These are phyloP conservation scores for Rhizopus delemar DNA, from an alignment of 371 early-diverging fungal genomes.

Conservation along the genomic window DNA sequence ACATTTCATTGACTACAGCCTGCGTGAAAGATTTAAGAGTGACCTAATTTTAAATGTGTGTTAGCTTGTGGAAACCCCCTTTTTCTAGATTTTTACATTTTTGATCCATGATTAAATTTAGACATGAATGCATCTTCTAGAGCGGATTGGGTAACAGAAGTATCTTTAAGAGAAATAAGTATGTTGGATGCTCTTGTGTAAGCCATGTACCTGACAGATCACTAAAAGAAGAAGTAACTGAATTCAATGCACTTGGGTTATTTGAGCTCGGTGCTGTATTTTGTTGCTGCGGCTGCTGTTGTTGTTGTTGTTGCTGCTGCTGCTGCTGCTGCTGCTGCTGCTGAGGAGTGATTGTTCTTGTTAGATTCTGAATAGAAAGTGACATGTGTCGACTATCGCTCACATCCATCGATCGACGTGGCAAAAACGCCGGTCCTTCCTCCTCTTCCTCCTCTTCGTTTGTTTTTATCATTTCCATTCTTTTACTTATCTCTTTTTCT, in stretches of 20 bases:
- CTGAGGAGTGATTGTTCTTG: constrained; percentile 4
- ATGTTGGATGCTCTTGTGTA: too few relatives aligned
- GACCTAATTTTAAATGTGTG: constrained; percentile 10
- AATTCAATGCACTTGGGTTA: constrained; percentile 47
- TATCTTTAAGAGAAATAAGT: constrained; percentile 28
- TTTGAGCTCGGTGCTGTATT: constrained; percentile 18
- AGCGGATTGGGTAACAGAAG: constrained; percentile 63
- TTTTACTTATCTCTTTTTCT: too few relatives aligned
- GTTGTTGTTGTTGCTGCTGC: not conserved
- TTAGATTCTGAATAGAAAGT: constrained; percentile 18
- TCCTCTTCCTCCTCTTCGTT: constrained; percentile 31
- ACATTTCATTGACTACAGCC: too few relatives aligned
- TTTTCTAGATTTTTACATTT: constrained; percentile 39
- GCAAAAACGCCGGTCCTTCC: constrained; percentile 47
- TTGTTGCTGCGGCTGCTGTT: not conserved
- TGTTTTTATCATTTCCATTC: constrained; percentile 8
- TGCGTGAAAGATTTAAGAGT: constrained; percentile 17
- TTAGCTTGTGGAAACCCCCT: not conserved
- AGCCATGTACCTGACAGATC: constrained; percentile 46
- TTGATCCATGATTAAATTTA: constrained; percentile 56
- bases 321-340: not conserved
- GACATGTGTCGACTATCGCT: constrained; percentile 15
- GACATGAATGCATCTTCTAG: constrained; percentile 63
- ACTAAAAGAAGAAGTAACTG: constrained; percentile 58
- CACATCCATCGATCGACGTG: constrained; percentile 7